phyloP scores from a whole-genome alignment of 495 filamentous ascomycete species.

The Terfezia claveryi region DNA sequence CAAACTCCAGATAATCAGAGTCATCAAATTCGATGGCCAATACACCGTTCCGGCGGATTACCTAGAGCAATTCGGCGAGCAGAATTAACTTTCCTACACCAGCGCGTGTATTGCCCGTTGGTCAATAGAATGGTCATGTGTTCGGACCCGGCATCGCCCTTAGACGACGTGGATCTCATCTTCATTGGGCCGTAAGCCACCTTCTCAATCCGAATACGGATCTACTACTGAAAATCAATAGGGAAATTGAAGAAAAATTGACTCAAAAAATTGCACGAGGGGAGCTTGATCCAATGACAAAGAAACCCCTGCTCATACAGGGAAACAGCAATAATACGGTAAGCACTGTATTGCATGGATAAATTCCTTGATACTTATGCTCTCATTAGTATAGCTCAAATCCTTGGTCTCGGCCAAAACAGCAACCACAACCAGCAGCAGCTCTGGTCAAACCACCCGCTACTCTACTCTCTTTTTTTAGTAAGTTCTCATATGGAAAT shows the following conservation, averaged over 20 bases:
- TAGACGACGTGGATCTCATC: slow-evolving; percentile 42
- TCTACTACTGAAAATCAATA: slow-evolving; percentile 3
- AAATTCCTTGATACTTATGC: no score
- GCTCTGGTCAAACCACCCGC: no score
- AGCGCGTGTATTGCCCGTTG: slow-evolving; percentile 76
- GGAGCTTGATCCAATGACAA: slow-evolving; percentile 77
- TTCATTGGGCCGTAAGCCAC: slow-evolving; percentile 53
- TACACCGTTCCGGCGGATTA: slow-evolving; percentile 57
- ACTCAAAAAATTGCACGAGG: slow-evolving; percentile 61
- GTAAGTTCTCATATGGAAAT: no score
- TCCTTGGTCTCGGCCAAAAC: no score
- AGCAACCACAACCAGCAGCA: no score
- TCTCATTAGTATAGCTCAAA: no score
- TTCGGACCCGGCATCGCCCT: slow-evolving; percentile 35
- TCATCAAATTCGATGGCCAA: slow-evolving; percentile 70
- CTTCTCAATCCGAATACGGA: background rate
- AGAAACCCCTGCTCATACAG: slow-evolving; percentile 32
- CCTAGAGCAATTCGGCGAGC: slow-evolving; percentile 50
- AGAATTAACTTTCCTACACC: slow-evolving; percentile 79
- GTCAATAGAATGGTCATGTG: slow-evolving; percentile 42
- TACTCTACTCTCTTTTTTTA: no score
- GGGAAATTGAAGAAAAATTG: slow-evolving; percentile 31
- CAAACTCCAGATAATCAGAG: slow-evolving; percentile 28
- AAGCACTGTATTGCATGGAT: no score
- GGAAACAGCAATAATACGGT: no score